A percentile compares a stretch with the other conserved stretches of the same genome.
phyloP scores from a whole-genome alignment of 1,284 basidiomycete species.

The Trichosporon sp. region DNA sequence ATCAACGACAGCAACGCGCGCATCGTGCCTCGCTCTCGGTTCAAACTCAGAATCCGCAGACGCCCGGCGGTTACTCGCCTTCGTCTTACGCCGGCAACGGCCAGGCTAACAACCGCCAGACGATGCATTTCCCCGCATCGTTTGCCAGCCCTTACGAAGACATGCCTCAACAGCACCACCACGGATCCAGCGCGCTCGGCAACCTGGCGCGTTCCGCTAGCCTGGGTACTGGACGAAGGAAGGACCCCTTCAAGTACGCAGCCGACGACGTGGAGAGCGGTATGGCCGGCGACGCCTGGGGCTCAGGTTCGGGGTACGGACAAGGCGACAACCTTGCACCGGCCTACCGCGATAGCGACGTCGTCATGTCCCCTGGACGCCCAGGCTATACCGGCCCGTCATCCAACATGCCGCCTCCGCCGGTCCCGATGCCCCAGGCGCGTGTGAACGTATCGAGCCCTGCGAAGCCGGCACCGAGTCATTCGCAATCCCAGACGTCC shows the following conservation, averaged over 20 bases:
- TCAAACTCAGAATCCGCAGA: constrained; percentile 26
- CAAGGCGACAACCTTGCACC: constrained; percentile 17
- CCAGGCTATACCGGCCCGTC: constrained; percentile 17
- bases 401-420: constrained; percentile 28
- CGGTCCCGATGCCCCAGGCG: constrained; percentile 20
- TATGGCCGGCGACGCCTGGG: constrained; percentile 41
- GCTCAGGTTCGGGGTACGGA: constrained; percentile 10
- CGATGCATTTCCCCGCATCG: constrained; percentile 33
- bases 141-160: constrained; percentile 28
- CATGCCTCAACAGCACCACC: constrained; percentile 3
- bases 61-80: constrained; percentile 24
- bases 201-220: constrained; percentile 51
- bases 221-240: constrained; percentile 47
- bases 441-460: constrained; percentile 21
- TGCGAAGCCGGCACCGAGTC: not conserved
- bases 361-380: constrained; percentile 38
- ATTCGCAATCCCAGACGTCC: constrained; percentile 17
- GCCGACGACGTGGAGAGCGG: constrained; percentile 56
- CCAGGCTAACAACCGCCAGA: constrained; percentile 28
- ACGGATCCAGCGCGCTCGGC: constrained; percentile 35
- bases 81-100: constrained; percentile 20
- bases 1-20: constrained; percentile 18
- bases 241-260: constrained; percentile 54
- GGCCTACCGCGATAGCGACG: constrained; percentile 32
- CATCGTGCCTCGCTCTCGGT: constrained; percentile 12